Evolutionary conservation across 345 rosid species (phyloP).

Genomic region (Fremontodendron californicum): DNA sequence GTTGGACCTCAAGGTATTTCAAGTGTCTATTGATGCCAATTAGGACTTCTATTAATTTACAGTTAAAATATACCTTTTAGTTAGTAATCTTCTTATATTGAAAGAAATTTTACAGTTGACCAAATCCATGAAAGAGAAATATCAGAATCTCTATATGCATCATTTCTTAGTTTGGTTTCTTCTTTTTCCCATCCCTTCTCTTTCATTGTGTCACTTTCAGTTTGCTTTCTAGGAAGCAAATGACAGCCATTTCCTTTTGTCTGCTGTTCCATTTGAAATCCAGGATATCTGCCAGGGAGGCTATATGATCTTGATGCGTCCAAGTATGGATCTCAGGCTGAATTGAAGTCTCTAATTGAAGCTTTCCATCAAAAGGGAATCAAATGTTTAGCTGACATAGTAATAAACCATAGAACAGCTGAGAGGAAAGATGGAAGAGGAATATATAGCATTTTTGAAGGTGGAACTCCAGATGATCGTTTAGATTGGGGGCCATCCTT

Average conservation of each 20-base stretch:
- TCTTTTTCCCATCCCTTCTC: neutral
- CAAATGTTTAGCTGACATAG: slow-evolving; percentile 76
- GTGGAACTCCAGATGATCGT: slow-evolving; percentile 71
- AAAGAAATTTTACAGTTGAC: neutral
- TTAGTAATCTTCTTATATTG: neutral
- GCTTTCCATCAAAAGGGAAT: slow-evolving; percentile 53
- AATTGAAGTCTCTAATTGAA: slow-evolving; percentile 47
- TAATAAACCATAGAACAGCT: slow-evolving; percentile 83
- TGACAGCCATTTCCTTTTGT: neutral
- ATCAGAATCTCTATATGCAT: neutral
- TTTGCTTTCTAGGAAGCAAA: neutral
- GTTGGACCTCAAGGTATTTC: slow-evolving; percentile 50
- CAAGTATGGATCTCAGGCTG: slow-evolving; percentile 57
- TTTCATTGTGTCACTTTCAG: neutral
- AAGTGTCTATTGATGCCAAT: neutral
- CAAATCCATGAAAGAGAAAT: neutral
- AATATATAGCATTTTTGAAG: slow-evolving; percentile 68
- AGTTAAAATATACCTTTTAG: neutral
- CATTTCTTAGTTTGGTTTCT: neutral
- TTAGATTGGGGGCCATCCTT: slow-evolving; percentile 85
- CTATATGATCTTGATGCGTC: slow-evolving; percentile 72
- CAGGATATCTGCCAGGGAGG: slow-evolving; percentile 91
- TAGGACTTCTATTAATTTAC: neutral
- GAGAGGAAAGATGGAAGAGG: slow-evolving; percentile 63
- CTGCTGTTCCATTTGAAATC: neutral